A percentile compares a stretch with the other conserved stretches of the same genome.
Evolutionary conservation across 129 eudicot genomes (phyloP).

Genomic region (Escallonia rubra): DNA sequence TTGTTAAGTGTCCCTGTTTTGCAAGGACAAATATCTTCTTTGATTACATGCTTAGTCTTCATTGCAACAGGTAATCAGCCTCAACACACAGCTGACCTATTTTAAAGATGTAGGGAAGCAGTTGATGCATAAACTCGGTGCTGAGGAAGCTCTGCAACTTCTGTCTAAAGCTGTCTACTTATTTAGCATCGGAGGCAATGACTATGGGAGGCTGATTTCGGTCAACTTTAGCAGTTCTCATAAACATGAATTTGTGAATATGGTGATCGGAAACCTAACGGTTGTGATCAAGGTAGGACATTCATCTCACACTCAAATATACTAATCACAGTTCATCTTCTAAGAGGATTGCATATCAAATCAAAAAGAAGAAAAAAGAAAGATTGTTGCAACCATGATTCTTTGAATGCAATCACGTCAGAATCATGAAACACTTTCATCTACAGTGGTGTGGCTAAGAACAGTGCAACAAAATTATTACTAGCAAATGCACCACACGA

Average conservation of each 20-base stretch:
- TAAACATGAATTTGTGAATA: slow-evolving; percentile 20
- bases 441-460: too few species aligned
- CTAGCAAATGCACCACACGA: too few species aligned
- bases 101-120: slow-evolving; percentile 32
- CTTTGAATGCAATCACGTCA: too few species aligned
- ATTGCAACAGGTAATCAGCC: slow-evolving; percentile 32
- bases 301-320: too few species aligned
- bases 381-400: too few species aligned
- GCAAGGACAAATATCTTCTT: too few species aligned
- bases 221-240: slow-evolving; percentile 9
- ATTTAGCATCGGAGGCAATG: slow-evolving; percentile 55
- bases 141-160: slow-evolving; percentile 18
- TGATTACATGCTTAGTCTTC: background rate
- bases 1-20: too few species aligned
- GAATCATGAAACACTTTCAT: too few species aligned
- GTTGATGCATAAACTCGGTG: slow-evolving; percentile 27
- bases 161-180: slow-evolving; percentile 46
- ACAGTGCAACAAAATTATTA: too few species aligned
- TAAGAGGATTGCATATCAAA: too few species aligned
- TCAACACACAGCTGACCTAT: slow-evolving; percentile 28
- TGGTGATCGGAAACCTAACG: slow-evolving; percentile 53
- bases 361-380: too few species aligned
- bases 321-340: too few species aligned
- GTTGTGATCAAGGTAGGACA: slow-evolving; percentile 23
- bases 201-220: slow-evolving; percentile 30